Evolutionary conservation across 257 asterid species (phyloP).

Genomic region (Capsicum chinense): DNA sequence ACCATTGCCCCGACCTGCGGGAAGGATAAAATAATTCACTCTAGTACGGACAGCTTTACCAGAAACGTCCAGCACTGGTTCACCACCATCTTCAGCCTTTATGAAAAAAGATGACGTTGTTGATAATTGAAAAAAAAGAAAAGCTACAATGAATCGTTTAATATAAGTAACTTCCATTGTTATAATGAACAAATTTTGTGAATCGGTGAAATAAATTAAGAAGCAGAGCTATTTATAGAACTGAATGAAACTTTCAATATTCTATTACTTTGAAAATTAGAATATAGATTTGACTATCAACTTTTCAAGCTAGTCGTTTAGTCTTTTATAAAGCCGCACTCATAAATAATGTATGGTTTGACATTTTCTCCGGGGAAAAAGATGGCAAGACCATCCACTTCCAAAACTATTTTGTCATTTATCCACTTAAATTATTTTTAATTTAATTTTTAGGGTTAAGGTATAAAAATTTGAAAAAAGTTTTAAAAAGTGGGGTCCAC

Average conservation of each 20-base stretch:
- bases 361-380: not conserved
- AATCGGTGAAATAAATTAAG: not conserved
- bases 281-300: not conserved
- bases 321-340: not conserved
- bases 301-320: not conserved
- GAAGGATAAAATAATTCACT: slow-evolving; percentile 20
- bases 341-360: not conserved
- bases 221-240: not conserved
- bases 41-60: not conserved
- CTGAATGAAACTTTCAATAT: not conserved
- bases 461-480: no score
- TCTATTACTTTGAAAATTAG: not conserved
- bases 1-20: not conserved
- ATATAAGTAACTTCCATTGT: not conserved
- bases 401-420: no score
- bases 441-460: no score
- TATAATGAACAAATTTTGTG: not conserved
- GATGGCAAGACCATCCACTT: no score
- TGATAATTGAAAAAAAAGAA: not conserved
- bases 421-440: no score
- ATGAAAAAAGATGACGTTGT: not conserved
- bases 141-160: not conserved
- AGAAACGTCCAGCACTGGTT: not conserved
- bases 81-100: not conserved
- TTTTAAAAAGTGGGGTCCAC: no score